Conservation (phyloP, 129 eudicot genomes). For the sunflower (Helianthus annuus) region HanXRQr2.0-SUNRISE NC_035444.2:100093633-100094132, state of each 20-base stretch:
- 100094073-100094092: too few relatives aligned
- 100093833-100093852: slow-evolving; percentile 12
- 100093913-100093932: too few relatives aligned
- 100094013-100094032: too few relatives aligned
- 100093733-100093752: slow-evolving; percentile 54
- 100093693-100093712: slow-evolving; percentile 90
- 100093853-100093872: slow-evolving; percentile 2
- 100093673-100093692: slow-evolving; percentile 71
- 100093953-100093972: too few relatives aligned
- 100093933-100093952: too few relatives aligned
- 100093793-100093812: slow-evolving; percentile 28
- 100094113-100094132: too few relatives aligned
- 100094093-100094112: too few relatives aligned
- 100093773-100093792: slow-evolving; percentile 52
- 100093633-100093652: slow-evolving; percentile 68
- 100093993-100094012: too few relatives aligned
- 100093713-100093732: slow-evolving; percentile 55
- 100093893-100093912: too few relatives aligned
- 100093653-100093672: slow-evolving; percentile 54
- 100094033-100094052: too few relatives aligned
- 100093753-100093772: slow-evolving; percentile 45
- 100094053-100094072: too few relatives aligned
- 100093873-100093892: neutral
- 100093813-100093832: neutral
- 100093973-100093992: too few relatives aligned